Evolutionary conservation across 495 filamentous ascomycete species (phyloP).

Genomic region (Chlorociboria aeruginascens): DNA sequence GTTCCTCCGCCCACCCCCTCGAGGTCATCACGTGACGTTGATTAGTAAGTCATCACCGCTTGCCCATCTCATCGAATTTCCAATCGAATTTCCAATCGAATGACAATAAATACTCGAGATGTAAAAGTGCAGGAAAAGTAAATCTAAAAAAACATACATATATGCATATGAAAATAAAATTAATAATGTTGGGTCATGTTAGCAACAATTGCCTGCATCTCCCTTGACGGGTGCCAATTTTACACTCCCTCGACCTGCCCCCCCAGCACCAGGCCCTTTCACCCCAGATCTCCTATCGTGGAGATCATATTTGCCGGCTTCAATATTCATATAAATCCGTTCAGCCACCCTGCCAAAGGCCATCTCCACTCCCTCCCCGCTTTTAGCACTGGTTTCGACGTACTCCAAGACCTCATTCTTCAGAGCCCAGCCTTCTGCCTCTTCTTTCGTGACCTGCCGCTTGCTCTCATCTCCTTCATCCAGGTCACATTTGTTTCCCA

Average conservation of each 20-base stretch:
- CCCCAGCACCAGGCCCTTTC: constrained; percentile 50
- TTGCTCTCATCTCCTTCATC: constrained; percentile 46
- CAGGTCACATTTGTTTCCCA: constrained; percentile 90
- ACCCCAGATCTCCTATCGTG: constrained; percentile 92
- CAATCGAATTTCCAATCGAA: no score
- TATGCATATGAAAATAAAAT: no score
- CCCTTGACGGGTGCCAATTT: constrained; percentile 23
- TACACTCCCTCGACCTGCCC: constrained; percentile 24
- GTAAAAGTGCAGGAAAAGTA: no score
- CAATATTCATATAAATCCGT: constrained; percentile 89
- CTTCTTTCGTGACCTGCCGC: constrained; percentile 62
- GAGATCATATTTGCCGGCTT: constrained; percentile 83
- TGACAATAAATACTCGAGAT: no score
- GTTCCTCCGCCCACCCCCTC: no score
- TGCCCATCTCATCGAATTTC: no score
- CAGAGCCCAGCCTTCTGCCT: constrained; percentile 81
- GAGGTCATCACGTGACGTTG: no score
- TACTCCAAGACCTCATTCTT: constrained; percentile 75
- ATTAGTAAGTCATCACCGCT: no score
- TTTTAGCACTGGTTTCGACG: constrained; percentile 93
- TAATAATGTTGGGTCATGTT: no score
- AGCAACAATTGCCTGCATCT: constrained; percentile 11
- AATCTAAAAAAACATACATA: no score
- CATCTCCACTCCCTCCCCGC: constrained; percentile 80
- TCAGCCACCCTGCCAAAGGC: constrained; percentile 90